Percentiles rank a stretch among this genome's conserved stretches.
These are phyloP conservation scores for Apiospora aurea DNA, from an alignment of 2,329 filamentous ascomycete genomes.

Conservation along the genomic window DNA sequence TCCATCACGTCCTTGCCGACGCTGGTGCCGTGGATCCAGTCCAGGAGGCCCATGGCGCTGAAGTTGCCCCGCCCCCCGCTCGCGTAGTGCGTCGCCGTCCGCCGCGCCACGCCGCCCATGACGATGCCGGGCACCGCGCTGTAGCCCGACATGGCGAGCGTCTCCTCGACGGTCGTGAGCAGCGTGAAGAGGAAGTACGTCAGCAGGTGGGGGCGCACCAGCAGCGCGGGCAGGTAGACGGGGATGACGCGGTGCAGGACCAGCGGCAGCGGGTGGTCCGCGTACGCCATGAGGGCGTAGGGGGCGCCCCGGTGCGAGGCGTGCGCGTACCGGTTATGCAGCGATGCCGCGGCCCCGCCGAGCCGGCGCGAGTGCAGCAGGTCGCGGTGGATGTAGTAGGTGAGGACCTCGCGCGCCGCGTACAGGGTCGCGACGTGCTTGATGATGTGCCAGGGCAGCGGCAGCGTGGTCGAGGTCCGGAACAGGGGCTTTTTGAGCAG, in stretches of 20 bases:
- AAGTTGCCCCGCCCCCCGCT: constrained; percentile 65
- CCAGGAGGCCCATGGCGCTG: constrained; percentile 67
- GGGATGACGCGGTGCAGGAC: constrained; percentile 70
- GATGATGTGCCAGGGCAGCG: constrained; percentile 60
- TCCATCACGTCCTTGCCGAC: constrained; percentile 59
- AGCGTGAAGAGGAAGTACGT: constrained; percentile 72
- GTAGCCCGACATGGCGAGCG: constrained; percentile 73
- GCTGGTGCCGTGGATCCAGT: constrained; percentile 66
- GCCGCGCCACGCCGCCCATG: constrained; percentile 57
- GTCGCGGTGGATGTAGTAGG: constrained; percentile 78
- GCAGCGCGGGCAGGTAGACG: constrained; percentile 67
- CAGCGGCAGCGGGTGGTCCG: constrained; percentile 73
- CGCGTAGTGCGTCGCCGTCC: constrained; percentile 61
- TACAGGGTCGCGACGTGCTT: constrained; percentile 56
- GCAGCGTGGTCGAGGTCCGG: constrained; percentile 55
- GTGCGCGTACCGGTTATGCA: constrained; percentile 59
- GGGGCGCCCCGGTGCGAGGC: constrained; percentile 56
- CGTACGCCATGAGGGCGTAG: constrained; percentile 68
- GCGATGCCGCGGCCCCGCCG: constrained; percentile 44
- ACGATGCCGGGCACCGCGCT: constrained; percentile 61
- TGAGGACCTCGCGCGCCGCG: constrained; percentile 61
- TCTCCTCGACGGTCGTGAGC: constrained; percentile 71
- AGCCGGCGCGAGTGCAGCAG: constrained; percentile 62
- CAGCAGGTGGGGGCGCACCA: constrained; percentile 75
- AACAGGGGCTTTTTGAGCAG: constrained; percentile 51